Conservation (phyloP, 306 rosid species). For the Dalbergia cultrata region DNA sequence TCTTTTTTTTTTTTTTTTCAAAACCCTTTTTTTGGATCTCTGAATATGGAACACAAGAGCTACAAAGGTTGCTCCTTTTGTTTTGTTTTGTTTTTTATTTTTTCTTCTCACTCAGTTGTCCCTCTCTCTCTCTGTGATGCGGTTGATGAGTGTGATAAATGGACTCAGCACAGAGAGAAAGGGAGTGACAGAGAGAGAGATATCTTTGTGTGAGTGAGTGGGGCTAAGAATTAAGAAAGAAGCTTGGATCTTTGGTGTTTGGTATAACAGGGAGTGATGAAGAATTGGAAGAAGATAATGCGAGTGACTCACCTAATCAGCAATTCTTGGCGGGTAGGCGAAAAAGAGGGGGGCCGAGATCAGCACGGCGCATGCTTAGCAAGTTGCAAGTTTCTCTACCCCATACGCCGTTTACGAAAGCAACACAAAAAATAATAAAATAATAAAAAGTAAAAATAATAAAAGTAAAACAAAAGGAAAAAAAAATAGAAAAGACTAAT, state of each 20-base stretch:
- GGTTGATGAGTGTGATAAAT: neutral
- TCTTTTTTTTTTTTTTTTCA: neutral
- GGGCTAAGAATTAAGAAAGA: constrained; percentile 6
- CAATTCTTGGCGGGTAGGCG: neutral
- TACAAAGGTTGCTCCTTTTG: neutral
- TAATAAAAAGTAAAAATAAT: too few species aligned
- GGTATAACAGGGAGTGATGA: neutral
- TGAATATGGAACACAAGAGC: too few species aligned
- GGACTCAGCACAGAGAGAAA: constrained; percentile 21
- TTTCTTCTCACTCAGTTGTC: neutral
- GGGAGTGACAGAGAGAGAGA: neutral
- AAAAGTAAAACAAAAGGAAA: too few species aligned
- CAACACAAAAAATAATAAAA: too few species aligned
- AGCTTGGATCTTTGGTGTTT: constrained; percentile 20
- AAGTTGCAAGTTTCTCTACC: neutral
- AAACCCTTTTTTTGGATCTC: too few species aligned
- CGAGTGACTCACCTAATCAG: constrained; percentile 46
- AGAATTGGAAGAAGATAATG: neutral
- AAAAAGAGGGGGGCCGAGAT: neutral
- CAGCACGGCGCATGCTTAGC: neutral
- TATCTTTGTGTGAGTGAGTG: neutral
- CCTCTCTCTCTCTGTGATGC: neutral
- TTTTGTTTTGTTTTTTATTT: too few species aligned
- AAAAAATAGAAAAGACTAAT: too few species aligned
- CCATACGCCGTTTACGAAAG: neutral